Evolutionary conservation across 2,329 filamentous ascomycete species (phyloP), one percentile per base, ranked within the genome.

Genomic region (Penicillium sp.): DNA sequence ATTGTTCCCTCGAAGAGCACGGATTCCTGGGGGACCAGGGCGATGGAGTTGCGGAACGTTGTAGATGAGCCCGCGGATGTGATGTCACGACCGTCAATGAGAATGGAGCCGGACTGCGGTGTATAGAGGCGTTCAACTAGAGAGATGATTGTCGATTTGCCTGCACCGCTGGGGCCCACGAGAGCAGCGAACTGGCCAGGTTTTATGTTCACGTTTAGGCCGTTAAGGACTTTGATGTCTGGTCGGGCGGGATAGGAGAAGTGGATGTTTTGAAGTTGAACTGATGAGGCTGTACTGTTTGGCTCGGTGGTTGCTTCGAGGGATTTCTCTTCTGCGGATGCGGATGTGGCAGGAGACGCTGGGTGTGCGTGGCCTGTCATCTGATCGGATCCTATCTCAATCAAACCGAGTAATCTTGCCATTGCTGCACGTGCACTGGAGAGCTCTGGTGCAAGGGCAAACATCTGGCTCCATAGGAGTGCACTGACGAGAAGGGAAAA

Each of bases 381-480:
- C 49, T 75, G 71, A 44, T 73, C 71, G 3, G 74, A 74, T 2
- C 75, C 75, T 8, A 76, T 69, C 48, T 77, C 73, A 9, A 79
- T 77, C 21, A 85, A 69, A 19, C 74, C 72, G 23, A 83, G 60
- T 55, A 91, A 86, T 46, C 87, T 80, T 6, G 83, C 83, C 11
- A 87, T 85, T 3, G 90, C 88, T 1, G 82, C 81, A 31, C 84
- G 84, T 0, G 90, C 90, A 49, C 86, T 85, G 1, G 89, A 87
- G n/a, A 93, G 83, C 65, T 93, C 90, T 0, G 90, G 90, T 0
- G 90, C 90, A 1, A 93, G 84, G 26, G 87, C 87, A 72, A 93
- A 92, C 75, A 92, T 87, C 69, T 91, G 88, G 9, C 90, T 88
- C 82, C 89, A 91, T 5, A 90, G 82, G 73, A 91, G 88, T 0